A percentile compares a stretch with the other conserved stretches of the same genome.
phyloP scores from a whole-genome alignment of 768 basidiomycete genomes.

The Antrodiella citrinella region DNA sequence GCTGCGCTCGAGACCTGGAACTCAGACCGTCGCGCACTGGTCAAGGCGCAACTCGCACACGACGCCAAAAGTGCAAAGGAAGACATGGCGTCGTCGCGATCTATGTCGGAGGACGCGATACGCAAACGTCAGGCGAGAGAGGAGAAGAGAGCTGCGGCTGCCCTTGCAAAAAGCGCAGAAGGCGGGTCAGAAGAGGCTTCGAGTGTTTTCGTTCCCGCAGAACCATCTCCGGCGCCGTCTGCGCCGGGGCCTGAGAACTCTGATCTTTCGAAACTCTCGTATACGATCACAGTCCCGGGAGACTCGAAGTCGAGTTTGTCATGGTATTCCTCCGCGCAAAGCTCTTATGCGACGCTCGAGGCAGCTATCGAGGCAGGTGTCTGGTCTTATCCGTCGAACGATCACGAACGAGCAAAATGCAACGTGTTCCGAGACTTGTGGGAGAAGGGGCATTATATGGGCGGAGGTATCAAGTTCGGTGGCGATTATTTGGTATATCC shows the following conservation, averaged over 20 bases:
- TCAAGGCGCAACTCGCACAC: slow-evolving; percentile 40
- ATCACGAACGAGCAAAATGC: slow-evolving; percentile 65
- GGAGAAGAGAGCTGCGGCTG: slow-evolving; percentile 27
- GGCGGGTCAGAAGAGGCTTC: slow-evolving; percentile 11
- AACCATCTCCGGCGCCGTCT: not conserved
- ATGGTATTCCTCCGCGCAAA: slow-evolving; percentile 54
- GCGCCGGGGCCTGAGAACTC: not conserved
- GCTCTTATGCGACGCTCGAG: slow-evolving; percentile 46
- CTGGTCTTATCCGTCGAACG: slow-evolving; percentile 67
- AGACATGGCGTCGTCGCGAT: slow-evolving; percentile 32
- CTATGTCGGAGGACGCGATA: slow-evolving; percentile 43
- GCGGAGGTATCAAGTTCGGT: slow-evolving; percentile 88
- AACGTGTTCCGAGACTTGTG: slow-evolving; percentile 75
- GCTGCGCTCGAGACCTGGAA: slow-evolving; percentile 48
- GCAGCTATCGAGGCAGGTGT: slow-evolving; percentile 59
- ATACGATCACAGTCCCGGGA: not conserved
- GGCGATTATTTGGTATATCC: slow-evolving; percentile 97
- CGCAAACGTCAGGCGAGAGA: slow-evolving; percentile 69
- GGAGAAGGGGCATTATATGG: slow-evolving; percentile 82
- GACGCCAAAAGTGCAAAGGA: slow-evolving; percentile 33
- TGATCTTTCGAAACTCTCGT: not conserved
- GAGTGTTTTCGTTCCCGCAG: not conserved
- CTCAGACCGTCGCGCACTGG: slow-evolving; percentile 34
- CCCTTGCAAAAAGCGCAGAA: slow-evolving; percentile 16
- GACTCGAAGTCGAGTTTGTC: slow-evolving; percentile 31